Evolutionary conservation across 345 rosid species (phyloP), one percentile per base, ranked within the genome.

Genomic region (Populus euphratica): DNA sequence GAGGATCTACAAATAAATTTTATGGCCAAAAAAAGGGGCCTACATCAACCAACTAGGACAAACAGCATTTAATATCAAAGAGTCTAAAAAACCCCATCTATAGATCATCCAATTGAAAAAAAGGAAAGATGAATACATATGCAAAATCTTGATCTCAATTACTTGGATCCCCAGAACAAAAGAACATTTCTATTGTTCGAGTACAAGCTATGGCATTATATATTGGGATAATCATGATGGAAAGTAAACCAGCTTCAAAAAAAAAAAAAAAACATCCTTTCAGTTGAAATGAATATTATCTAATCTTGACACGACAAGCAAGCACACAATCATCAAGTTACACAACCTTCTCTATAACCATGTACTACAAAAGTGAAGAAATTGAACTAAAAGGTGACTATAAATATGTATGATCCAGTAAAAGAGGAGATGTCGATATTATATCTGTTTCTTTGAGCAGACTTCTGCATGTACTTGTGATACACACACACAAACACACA

Each of bases 301-400:
- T 35, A 73, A 38, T 65, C 12, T 39, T 27, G 12, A 38, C 27
- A 68, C 63, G 52, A 64, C 44, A 73, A 64, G 23, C 74, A 23
- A 68, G 56, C 70, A 73, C 76, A 76, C 78, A 39, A 74, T 52
- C 74, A 81, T 73, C 68, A 36, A 4, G 36, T 33, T 33, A 43
- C 66, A 38, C 54, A 41, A 41, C 62, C 25, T 41, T 41, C 70
- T 8, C 54, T 6, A 17, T 27, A 69, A n/a, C 54, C 36, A 12
- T 47, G n/a, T 2, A n/a, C n/a, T 20, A 27, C 61, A 47, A 10
- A 29, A 31, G 16, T 1, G 29, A 27, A 35, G 50, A 50, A 20
- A 10, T 3, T 18, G 7, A 47, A 71, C 74, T 52, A 18, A 18
- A 49, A 3, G 6, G 43, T 49, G 41, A 20, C 17, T 71, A 31